Evolutionary conservation across 352 stramenopile genomes (phyloP).

Genomic region (Phytophthora rubi): DNA sequence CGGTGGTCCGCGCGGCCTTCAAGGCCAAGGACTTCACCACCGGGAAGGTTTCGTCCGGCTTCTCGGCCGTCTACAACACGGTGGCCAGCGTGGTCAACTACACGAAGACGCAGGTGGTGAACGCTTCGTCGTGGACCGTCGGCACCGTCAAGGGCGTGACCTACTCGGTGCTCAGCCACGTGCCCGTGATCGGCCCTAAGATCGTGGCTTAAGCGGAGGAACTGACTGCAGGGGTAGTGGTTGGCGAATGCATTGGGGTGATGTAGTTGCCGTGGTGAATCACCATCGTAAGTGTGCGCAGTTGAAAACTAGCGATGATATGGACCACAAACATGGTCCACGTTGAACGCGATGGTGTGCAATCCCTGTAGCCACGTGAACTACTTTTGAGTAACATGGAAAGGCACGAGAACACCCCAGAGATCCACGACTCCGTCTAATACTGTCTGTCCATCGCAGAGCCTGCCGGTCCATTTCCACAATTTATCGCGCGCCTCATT

Average conservation of each 20-base stretch:
- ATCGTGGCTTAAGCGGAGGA: conserved; percentile 46
- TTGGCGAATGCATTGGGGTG: no score
- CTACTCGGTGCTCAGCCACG: conserved; percentile 60
- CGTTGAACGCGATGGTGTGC: no score
- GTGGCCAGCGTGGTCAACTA: conserved; percentile 58
- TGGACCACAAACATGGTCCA: no score
- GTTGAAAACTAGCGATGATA: no score
- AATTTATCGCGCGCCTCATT: no score
- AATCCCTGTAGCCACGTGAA: no score
- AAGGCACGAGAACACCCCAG: no score
- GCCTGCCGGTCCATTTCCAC: no score
- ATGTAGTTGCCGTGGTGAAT: no score
- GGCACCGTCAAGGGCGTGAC: conserved; percentile 51
- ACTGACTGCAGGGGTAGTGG: not conserved
- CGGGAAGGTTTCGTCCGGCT: conserved; percentile 24
- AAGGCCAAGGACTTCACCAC: conserved; percentile 65
- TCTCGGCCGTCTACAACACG: conserved; percentile 46
- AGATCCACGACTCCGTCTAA: no score
- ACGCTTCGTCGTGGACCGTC: conserved; percentile 63
- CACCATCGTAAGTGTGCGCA: not conserved
- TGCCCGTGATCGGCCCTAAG: conserved; percentile 64
- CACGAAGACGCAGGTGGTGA: conserved; percentile 60
- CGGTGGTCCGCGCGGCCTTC: conserved; percentile 38
- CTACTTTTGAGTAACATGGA: no score
- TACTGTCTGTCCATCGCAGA: no score